phyloP scores from a whole-genome alignment of 257 asterid species.

The Echium plantagineum region DNA sequence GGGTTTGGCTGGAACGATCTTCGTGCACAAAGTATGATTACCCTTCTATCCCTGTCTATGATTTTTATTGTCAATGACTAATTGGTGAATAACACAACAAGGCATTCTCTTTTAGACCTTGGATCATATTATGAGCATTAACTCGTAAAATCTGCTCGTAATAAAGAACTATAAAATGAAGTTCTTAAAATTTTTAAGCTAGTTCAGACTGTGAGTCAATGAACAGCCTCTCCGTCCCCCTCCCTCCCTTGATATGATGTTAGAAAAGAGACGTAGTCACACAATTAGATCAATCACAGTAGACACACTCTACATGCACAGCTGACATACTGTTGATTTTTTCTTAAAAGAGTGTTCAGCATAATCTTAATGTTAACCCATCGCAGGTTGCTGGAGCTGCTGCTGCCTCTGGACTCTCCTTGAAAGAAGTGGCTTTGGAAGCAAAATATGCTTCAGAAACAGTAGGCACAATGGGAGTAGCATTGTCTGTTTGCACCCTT shows the following conservation, averaged over 20 bases:
- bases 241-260: too few species aligned
- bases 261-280: neutral
- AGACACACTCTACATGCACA: neutral
- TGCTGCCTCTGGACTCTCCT: constrained; percentile 75
- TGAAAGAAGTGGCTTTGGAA: constrained; percentile 75
- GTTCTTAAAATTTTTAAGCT: neutral
- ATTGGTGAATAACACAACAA: neutral
- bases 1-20: constrained; percentile 95
- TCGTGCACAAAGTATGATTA: constrained; percentile 72
- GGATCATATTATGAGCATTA: too few species aligned
- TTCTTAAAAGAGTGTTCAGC: neutral
- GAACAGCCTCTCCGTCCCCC: too few species aligned
- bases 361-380: constrained; percentile 5
- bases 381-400: constrained; percentile 96
- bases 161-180: neutral
- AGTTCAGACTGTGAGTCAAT: too few species aligned
- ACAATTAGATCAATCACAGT: neutral
- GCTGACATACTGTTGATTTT: neutral
- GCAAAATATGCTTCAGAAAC: constrained; percentile 85
- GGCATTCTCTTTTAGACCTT: neutral
- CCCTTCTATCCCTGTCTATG: neutral
- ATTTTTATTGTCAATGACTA: neutral
- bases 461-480: constrained; percentile 99
- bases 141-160: neutral
- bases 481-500: constrained; percentile 86